phyloP scores from a whole-genome alignment of 352 stramenopile species.

The Globisporangium megalacanthum region DNA sequence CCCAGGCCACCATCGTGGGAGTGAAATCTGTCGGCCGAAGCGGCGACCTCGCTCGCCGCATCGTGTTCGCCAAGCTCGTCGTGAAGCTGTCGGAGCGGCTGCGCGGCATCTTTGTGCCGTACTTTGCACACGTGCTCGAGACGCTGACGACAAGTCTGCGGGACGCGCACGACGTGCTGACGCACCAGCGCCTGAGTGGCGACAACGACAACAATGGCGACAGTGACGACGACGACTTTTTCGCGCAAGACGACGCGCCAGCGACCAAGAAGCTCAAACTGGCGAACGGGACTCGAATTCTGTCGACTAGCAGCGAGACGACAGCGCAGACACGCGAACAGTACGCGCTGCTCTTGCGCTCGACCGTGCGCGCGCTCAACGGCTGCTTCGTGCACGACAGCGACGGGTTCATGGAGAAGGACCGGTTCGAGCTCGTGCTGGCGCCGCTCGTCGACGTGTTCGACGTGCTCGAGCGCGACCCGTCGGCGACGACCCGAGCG shows the following conservation, averaged over 20 bases:
- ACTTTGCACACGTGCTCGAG: conserved; percentile 76
- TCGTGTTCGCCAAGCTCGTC: conserved; percentile 81
- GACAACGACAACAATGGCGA: conserved; percentile 24
- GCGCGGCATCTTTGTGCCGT: conserved; percentile 86
- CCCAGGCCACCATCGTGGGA: conserved; percentile 23
- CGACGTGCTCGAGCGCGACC: conserved; percentile 55
- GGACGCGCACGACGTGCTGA: conserved; percentile 44
- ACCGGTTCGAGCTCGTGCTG: conserved; percentile 76
- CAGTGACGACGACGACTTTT: conserved; percentile 49
- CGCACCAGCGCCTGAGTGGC: conserved; percentile 31
- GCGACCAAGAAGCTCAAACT: conserved; percentile 58
- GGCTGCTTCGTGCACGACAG: conserved; percentile 84
- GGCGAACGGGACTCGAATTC: conserved; percentile 11
- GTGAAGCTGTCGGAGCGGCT: conserved; percentile 75
- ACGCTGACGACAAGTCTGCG: conserved; percentile 40
- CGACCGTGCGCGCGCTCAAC: conserved; percentile 63
- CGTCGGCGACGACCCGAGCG: conserved; percentile 20
- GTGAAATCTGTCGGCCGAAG: too few species aligned
- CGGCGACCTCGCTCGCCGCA: conserved; percentile 44
- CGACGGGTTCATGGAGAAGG: conserved; percentile 86
- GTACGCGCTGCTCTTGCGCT: conserved; percentile 44
- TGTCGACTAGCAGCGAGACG: conserved; percentile 2
- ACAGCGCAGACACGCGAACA: conserved; percentile 24
- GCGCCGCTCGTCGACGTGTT: conserved; percentile 68
- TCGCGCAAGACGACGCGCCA: conserved; percentile 30